Evolutionary conservation across 352 stramenopile genomes (phyloP), one percentile per base, ranked within the genome.

Genomic region (Pythium pectinolyticum): DNA sequence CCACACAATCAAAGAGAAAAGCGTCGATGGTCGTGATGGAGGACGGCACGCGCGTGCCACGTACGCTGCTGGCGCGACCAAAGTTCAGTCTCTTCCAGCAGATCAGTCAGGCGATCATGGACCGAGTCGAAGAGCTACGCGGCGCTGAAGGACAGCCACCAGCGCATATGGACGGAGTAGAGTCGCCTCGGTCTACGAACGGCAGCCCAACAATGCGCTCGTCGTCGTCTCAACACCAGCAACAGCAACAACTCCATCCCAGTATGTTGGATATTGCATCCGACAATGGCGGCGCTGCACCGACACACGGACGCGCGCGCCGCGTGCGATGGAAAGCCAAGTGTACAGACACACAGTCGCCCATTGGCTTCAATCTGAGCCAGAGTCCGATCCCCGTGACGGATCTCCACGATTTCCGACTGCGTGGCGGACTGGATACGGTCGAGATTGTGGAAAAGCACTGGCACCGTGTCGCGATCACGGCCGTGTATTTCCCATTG

Each of bases 401-500:
- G 17, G 45, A 82, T 12, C 52, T 92, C 32, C 61, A 77, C 19
- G 73, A 90, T 56, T 94, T 94, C 57, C 85, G 86, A 48, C 57
- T 94, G 19, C 70, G 81, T 69, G 70, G 78, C 5, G 84, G 84
- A 12, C 57, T 74, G 32, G 84, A 90, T 35, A 82, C 74, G 20
- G 77, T 80, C 41, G 64, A 76, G 52, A 67, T 89, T 28, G 78
- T 92, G 45, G 72, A 89, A 30, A 75, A 65, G 31, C 67, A 89
- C 66, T 96, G 82, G 86, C 60, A 71, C 27, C 69, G 69, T 3
- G 78, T 94, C 30, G 75, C 65, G 9, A 93, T 96, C 71, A 91
- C 82, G 40, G 84, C 83, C 19, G 84, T 95, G 31, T 99, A 98
- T 73, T 99, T 99, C 56, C 97, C 97, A 31, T 78, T 99, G 15